Conservation (phyloP, 2,329 filamentous ascomycete species). For the Aspergillus cejpii region DNA sequence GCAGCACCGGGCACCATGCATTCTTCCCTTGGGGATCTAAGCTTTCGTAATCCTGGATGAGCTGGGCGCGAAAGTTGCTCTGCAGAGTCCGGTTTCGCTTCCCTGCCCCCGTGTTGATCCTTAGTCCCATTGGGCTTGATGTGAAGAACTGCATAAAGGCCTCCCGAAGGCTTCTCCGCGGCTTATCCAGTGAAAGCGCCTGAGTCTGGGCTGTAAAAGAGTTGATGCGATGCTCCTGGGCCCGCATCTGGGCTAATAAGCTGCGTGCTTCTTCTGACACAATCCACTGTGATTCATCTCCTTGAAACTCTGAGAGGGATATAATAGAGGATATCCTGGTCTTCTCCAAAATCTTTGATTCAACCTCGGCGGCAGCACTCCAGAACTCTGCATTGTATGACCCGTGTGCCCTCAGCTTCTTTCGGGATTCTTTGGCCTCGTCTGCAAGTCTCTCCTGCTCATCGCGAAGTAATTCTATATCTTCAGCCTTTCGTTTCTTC, state of each 20-base stretch:
- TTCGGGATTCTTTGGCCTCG: background rate
- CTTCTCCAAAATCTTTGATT: background rate
- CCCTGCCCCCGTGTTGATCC: conserved; percentile 3
- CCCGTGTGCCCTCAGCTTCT: conserved; percentile 1
- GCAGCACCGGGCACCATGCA: conserved; percentile 5
- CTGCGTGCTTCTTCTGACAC: conserved; percentile 1
- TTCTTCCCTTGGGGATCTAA: background rate
- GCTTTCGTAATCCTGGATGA: conserved; percentile 2
- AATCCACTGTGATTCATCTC: conserved; percentile 1
- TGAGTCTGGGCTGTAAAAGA: background rate
- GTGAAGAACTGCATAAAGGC: conserved; percentile 5
- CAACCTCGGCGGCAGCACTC: background rate
- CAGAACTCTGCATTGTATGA: conserved; percentile 4
- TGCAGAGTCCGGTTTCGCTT: background rate
- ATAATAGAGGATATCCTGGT: conserved; percentile 1
- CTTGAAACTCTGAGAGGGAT: conserved; percentile 4
- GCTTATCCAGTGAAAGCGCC: background rate
- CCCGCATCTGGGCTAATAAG: conserved; percentile 4
- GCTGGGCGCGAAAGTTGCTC: background rate
- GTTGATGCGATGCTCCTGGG: background rate
- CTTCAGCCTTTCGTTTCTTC: too few relatives aligned
- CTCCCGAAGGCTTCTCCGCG: background rate
- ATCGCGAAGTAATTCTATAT: too few relatives aligned
- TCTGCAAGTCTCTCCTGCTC: too few relatives aligned
- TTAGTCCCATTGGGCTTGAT: conserved; percentile 1